These are phyloP conservation scores for Dissophora ornata DNA, from an alignment of 192 early-diverging fungal genomes.

Conservation along the genomic window DNA sequence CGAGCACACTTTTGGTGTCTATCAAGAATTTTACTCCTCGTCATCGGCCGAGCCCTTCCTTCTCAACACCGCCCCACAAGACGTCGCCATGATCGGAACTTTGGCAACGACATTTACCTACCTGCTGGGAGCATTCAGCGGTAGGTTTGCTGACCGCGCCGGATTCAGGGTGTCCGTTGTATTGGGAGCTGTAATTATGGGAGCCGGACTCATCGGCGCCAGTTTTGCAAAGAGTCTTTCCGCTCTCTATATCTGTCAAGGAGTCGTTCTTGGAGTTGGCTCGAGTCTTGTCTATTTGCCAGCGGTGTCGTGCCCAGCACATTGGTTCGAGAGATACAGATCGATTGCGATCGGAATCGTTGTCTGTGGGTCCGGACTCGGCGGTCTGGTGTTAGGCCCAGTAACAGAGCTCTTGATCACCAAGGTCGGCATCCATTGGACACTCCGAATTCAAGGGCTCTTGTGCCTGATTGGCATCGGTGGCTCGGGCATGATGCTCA, in stretches of 20 bases:
- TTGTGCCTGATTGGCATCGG: constrained; percentile 47
- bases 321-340: constrained; percentile 53
- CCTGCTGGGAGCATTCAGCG: constrained; percentile 36
- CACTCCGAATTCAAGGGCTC: constrained; percentile 33
- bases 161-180: constrained; percentile 36
- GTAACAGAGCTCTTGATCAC: constrained; percentile 35
- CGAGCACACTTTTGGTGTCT: constrained; percentile 52
- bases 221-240: constrained; percentile 38
- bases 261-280: constrained; percentile 54
- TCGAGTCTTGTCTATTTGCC: constrained; percentile 56
- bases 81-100: constrained; percentile 47
- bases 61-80: constrained; percentile 9
- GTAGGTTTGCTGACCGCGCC: constrained; percentile 38
- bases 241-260: constrained; percentile 42
- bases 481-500: constrained; percentile 51
- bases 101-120: constrained; percentile 51
- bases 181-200: constrained; percentile 47
- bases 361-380: constrained; percentile 53
- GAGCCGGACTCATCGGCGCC: constrained; percentile 42
- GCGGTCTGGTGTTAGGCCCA: constrained; percentile 34
- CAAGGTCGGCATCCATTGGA: constrained; percentile 32
- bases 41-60: constrained; percentile 38
- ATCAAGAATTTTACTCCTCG: constrained; percentile 45
- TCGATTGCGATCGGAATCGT: constrained; percentile 53
- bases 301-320: constrained; percentile 45